phyloP scores from a whole-genome alignment of 1,139 yeast genomes.

The Zygosaccharomyces sapae region DNA sequence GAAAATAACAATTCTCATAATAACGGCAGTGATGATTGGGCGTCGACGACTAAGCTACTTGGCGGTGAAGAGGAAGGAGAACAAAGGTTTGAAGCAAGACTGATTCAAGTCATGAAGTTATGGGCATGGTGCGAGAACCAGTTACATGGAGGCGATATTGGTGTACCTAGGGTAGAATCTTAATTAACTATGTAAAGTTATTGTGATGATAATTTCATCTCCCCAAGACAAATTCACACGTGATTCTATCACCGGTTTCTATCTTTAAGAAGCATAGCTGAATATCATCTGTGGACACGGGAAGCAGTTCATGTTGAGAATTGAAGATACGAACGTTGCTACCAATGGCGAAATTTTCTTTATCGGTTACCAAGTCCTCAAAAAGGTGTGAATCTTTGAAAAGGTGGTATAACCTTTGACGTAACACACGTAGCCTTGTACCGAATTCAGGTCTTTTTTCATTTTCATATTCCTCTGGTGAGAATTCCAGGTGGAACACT shows the following conservation, averaged over 20 bases:
- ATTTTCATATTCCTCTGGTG: constrained; percentile 68
- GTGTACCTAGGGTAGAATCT: constrained; percentile 37
- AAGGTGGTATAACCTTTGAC: constrained; percentile 49
- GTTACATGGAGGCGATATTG: constrained; percentile 41
- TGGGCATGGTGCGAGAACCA: constrained; percentile 61
- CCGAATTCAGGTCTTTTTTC: constrained; percentile 63
- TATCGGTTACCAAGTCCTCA: constrained; percentile 24
- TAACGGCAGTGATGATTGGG: constrained; percentile 15
- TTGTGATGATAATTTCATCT: constrained; percentile 16
- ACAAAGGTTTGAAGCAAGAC: constrained; percentile 38
- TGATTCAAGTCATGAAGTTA: constrained; percentile 53
- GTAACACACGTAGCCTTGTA: constrained; percentile 58
- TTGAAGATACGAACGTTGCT: constrained; percentile 38
- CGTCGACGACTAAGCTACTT: constrained; percentile 19
- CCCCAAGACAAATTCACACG: constrained; percentile 40
- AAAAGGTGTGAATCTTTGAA: constrained; percentile 51
- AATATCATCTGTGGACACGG: constrained; percentile 40
- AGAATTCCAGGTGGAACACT: constrained; percentile 67
- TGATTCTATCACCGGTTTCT: constrained; percentile 62
- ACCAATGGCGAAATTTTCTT: constrained; percentile 27
- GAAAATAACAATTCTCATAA: constrained; percentile 12
- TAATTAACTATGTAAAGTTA: neutral
- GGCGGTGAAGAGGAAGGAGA: constrained; percentile 16
- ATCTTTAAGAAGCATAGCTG: constrained; percentile 59
- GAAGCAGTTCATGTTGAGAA: constrained; percentile 32